These are phyloP conservation scores for Tricholoma saponaceum DNA, from an alignment of 768 basidiomycete genomes.

Conservation along the genomic window DNA sequence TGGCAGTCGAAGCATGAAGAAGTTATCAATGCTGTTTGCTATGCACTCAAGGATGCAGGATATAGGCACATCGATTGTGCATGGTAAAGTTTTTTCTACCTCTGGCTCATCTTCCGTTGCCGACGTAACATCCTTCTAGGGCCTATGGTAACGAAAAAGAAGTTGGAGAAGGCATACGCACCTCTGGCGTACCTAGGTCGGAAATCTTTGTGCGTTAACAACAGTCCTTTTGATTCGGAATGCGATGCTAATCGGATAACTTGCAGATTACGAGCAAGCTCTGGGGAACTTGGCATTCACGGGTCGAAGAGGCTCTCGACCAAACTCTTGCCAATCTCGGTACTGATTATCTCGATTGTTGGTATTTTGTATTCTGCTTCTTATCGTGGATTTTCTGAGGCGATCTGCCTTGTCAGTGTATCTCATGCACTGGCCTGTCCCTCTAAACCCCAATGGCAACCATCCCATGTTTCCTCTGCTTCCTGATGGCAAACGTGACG, in stretches of 20 bases:
- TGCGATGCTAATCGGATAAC: not conserved
- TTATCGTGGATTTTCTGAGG: conserved; percentile 9
- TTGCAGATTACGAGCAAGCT: conserved; percentile 67
- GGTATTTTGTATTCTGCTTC: conserved; percentile 22
- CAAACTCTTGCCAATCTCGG: conserved; percentile 74
- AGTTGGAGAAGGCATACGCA: conserved; percentile 77
- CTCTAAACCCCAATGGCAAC: conserved; percentile 66
- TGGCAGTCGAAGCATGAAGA: conserved; percentile 79
- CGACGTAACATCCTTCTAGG: conserved; percentile 29
- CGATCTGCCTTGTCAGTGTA: conserved; percentile 38
- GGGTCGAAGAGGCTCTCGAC: conserved; percentile 72
- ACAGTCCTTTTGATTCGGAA: not conserved
- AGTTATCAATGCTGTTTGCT: conserved; percentile 65
- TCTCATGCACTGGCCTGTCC: conserved; percentile 80
- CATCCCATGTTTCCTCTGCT: conserved; percentile 54
- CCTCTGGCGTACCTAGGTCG: conserved; percentile 70
- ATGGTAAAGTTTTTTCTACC: conserved; percentile 19
- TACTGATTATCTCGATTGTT: conserved; percentile 81
- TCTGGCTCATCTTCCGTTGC: conserved; percentile 3
- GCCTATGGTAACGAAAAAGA: conserved; percentile 74
- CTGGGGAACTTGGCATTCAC: conserved; percentile 63
- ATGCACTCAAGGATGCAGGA: conserved; percentile 68
- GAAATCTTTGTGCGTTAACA: conserved; percentile 43
- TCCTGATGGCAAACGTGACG: conserved; percentile 62
- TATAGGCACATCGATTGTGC: conserved; percentile 80